Evolutionary conservation across 371 early-diverging fungal genomes (phyloP).

Genomic region (Mortierella sp.): DNA sequence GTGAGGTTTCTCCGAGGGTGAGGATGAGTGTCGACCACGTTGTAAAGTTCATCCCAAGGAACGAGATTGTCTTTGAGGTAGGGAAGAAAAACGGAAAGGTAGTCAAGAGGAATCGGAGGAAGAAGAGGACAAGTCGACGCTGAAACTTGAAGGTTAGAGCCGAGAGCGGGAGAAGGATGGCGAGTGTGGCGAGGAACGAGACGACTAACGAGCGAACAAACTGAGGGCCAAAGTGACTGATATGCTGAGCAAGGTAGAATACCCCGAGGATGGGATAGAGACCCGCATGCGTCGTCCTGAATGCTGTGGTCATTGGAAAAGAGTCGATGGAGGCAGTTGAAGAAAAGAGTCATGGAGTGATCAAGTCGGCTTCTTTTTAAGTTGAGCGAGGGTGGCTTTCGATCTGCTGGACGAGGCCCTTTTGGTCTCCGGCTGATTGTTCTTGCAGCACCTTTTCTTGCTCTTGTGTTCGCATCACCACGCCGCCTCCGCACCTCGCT

Average conservation of each 20-base stretch:
- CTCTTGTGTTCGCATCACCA: no score
- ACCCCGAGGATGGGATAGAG: constrained; percentile 51
- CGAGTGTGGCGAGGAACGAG: constrained; percentile 41
- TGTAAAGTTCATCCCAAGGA: constrained; percentile 43
- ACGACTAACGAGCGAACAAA: constrained; percentile 47
- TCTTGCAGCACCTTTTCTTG: no score
- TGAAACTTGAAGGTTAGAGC: constrained; percentile 51
- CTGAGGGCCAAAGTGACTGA: constrained; percentile 45
- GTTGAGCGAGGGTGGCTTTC: no score
- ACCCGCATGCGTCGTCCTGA: no score
- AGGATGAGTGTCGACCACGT: constrained; percentile 54
- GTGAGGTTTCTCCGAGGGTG: constrained; percentile 51
- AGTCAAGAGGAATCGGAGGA: no score
- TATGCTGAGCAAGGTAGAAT: constrained; percentile 44
- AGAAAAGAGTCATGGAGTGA: no score
- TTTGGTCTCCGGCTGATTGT: no score
- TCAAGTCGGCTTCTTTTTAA: no score
- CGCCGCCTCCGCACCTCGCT: no score
- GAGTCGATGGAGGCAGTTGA: no score
- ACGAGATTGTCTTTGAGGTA: constrained; percentile 20
- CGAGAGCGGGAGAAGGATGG: constrained; percentile 41
- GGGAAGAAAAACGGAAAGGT: constrained; percentile 41
- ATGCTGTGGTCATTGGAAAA: no score
- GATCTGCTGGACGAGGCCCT: no score
- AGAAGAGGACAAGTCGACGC: constrained; percentile 32